phyloP scores from a whole-genome alignment of 2,329 filamentous ascomycete genomes.

The Xylariomycetidae sp. region DNA sequence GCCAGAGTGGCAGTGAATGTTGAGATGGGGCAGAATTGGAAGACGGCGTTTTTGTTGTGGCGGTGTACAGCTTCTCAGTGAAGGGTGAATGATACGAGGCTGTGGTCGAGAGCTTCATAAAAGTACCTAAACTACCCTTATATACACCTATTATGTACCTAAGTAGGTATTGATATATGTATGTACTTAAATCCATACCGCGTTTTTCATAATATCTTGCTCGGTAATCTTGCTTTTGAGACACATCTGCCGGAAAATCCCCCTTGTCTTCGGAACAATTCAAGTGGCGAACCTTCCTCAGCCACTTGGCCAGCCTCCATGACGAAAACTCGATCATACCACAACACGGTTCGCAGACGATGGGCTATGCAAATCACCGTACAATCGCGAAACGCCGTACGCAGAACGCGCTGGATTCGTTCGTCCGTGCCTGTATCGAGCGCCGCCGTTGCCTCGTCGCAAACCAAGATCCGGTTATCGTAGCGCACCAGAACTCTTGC shows the following conservation, averaged over 20 bases:
- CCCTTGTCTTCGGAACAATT: background rate
- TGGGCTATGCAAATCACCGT: constrained; percentile 71
- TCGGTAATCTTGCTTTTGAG: background rate
- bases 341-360: constrained; percentile 58
- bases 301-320: constrained; percentile 68
- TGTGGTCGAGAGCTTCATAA: too few species aligned
- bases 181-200: too few species aligned
- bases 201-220: background rate
- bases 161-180: too few species aligned
- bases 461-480: constrained; percentile 63
- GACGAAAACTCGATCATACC: constrained; percentile 69
- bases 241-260: background rate
- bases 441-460: constrained; percentile 68
- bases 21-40: too few species aligned
- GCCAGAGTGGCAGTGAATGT: too few species aligned
- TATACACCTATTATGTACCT: too few species aligned
- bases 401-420: constrained; percentile 65
- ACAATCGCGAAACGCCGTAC: constrained; percentile 60
- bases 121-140: too few species aligned
- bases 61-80: too few species aligned
- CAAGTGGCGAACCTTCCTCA: constrained; percentile 35
- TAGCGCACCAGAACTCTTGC: constrained; percentile 64
- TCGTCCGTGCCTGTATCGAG: constrained; percentile 71
- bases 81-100: too few species aligned
- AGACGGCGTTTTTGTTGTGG: too few species aligned